Conservation (phyloP, 495 filamentous ascomycete genomes). For the Lichenothelia convexa region DNA sequence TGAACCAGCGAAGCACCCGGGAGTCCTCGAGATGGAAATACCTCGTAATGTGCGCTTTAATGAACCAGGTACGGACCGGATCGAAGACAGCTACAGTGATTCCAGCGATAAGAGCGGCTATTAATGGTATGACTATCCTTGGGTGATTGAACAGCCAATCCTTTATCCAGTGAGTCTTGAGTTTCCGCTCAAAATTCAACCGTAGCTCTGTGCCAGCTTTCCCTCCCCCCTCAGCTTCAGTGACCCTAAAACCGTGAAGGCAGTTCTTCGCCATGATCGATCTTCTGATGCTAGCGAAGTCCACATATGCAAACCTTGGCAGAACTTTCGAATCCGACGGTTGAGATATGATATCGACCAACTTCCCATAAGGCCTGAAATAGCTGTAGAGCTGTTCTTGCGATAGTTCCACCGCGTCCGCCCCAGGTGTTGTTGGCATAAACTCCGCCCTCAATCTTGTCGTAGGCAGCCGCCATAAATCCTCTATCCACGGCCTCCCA, state of each 20-base stretch:
- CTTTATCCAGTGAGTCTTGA: conserved; percentile 57
- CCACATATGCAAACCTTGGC: conserved; percentile 61
- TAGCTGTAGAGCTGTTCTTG: conserved; percentile 73
- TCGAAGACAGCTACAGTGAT: conserved; percentile 86
- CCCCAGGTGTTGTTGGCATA: conserved; percentile 45
- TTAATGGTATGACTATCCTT: conserved; percentile 61
- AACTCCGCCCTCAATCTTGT: conserved; percentile 66
- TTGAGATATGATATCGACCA: conserved; percentile 61
- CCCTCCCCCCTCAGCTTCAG: conserved; percentile 42
- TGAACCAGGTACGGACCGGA: conserved; percentile 70
- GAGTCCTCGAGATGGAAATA: conserved; percentile 55
- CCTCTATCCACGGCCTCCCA: conserved; percentile 88
- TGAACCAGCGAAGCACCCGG: conserved; percentile 58
- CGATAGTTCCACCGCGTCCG: conserved; percentile 51
- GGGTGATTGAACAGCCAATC: conserved; percentile 88
- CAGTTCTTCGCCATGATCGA: conserved; percentile 83
- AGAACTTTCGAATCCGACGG: conserved; percentile 65
- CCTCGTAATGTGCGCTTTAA: conserved; percentile 70
- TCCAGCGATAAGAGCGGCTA: conserved; percentile 65
- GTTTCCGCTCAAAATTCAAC: conserved; percentile 62
- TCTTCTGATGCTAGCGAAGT: conserved; percentile 49
- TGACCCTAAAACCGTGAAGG: conserved; percentile 64
- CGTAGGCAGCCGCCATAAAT: conserved; percentile 69
- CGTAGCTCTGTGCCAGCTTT: conserved; percentile 55
- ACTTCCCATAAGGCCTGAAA: conserved; percentile 81